phyloP scores from a whole-genome alignment of 495 filamentous ascomycete species.

The Parathielavia appendiculata region DNA sequence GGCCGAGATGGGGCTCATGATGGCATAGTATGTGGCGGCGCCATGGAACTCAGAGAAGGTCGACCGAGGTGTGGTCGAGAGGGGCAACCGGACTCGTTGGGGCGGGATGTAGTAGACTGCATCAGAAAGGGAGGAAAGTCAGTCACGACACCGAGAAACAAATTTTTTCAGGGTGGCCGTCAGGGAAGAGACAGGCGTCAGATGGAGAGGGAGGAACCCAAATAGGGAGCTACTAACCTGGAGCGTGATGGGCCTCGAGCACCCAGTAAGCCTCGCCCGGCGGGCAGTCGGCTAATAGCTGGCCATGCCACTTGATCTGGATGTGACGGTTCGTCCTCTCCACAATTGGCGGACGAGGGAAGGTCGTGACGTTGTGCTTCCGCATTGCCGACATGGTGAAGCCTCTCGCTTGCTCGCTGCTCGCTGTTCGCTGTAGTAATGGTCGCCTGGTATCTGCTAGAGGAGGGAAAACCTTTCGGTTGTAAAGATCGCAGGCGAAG shows the following conservation, averaged over 20 bases:
- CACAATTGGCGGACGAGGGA: constrained; percentile 54
- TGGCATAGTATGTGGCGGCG: constrained; percentile 48
- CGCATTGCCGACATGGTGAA: constrained; percentile 39
- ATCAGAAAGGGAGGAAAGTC: not conserved
- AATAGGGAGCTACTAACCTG: constrained; percentile 33
- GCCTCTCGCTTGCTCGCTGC: constrained; percentile 5
- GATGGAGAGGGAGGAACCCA: not conserved
- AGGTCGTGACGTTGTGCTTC: constrained; percentile 51
- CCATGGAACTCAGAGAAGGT: constrained; percentile 57
- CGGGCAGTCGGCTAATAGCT: constrained; percentile 47
- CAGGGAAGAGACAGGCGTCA: constrained; percentile 8
- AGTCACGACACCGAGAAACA: constrained; percentile 1
- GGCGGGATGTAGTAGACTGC: constrained; percentile 54
- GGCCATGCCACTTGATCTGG: constrained; percentile 48
- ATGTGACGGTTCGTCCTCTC: constrained; percentile 48
- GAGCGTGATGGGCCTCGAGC: constrained; percentile 55
- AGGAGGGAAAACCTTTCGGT: constrained; percentile 10
- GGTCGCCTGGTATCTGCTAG: not conserved
- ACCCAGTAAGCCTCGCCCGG: constrained; percentile 54
- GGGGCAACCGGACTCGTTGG: constrained; percentile 37
- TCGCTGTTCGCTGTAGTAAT: not conserved
- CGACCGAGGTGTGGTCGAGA: constrained; percentile 39
- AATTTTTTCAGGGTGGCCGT: not conserved
- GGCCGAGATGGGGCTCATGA: constrained; percentile 31
- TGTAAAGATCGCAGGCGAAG: constrained; percentile 2